These are phyloP conservation scores for Aspergillus hortae DNA, from an alignment of 2,329 filamentous ascomycete species.

Conservation along the genomic window DNA sequence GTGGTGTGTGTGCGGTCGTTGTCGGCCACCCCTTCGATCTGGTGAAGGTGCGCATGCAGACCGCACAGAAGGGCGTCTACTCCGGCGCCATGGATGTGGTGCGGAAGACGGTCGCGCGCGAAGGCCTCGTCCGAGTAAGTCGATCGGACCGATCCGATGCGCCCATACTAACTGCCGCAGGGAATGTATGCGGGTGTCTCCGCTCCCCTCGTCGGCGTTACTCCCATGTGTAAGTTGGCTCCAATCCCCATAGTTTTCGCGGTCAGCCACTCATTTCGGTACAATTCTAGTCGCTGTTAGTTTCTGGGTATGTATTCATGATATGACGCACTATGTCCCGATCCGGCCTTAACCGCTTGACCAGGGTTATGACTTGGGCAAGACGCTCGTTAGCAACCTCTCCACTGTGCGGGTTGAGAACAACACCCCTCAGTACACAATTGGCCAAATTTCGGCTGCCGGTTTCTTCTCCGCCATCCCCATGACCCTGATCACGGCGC, in stretches of 20 bases:
- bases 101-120: constrained; percentile 77
- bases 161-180: constrained; percentile 32
- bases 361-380: constrained; percentile 94
- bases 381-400: constrained; percentile 71
- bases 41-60: constrained; percentile 96
- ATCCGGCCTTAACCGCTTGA: constrained; percentile 44
- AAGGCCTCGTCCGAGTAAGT: constrained; percentile 65
- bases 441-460: constrained; percentile 83
- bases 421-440: constrained; percentile 63
- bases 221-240: constrained; percentile 85
- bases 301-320: constrained; percentile 54
- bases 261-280: constrained; percentile 3
- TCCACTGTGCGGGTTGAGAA: constrained; percentile 63
- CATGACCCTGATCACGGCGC: constrained; percentile 97
- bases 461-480: constrained; percentile 98
- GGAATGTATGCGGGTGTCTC: constrained; percentile 97
- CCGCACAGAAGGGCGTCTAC: constrained; percentile 90
- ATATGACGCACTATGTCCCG: too few species aligned
- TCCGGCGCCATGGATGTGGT: constrained; percentile 88
- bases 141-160: neutral
- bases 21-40: constrained; percentile 97
- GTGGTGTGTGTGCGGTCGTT: constrained; percentile 87
- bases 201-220: constrained; percentile 90
- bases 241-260: neutral
- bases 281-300: constrained; percentile 57